Evolutionary conservation across 345 rosid species (phyloP).

Genomic region (Rubroshorea leprosula): DNA sequence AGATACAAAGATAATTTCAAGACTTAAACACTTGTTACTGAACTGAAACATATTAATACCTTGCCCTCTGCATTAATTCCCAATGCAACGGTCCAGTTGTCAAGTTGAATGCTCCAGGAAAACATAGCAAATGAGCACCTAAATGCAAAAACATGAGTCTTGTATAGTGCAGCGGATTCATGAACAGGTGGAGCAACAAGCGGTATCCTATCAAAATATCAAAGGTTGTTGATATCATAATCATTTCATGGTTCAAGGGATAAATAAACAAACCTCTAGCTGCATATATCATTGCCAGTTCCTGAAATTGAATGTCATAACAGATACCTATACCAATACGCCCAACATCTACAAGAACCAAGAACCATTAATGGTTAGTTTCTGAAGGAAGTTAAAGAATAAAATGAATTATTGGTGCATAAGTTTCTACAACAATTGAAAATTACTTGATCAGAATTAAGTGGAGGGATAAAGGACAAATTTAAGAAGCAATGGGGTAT

Average conservation of each 20-base stretch:
- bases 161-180: constrained; percentile 9
- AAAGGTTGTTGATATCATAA: too few relatives aligned
- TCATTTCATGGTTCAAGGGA: neutral
- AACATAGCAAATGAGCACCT: constrained; percentile 96
- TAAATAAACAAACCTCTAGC: constrained; percentile 58
- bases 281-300: constrained; percentile 87
- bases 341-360: constrained; percentile 70
- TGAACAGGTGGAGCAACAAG: neutral
- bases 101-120: constrained; percentile 97
- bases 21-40: neutral
- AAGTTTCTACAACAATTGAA: too few relatives aligned
- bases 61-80: constrained; percentile 88
- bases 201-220: neutral
- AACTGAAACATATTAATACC: constrained; percentile 33
- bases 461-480: neutral
- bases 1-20: neutral
- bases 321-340: constrained; percentile 92
- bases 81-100: constrained; percentile 94
- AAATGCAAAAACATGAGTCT: constrained; percentile 20
- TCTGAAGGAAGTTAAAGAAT: too few relatives aligned
- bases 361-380: too few relatives aligned
- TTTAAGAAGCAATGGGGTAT: neutral
- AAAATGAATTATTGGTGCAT: too few relatives aligned
- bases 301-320: constrained; percentile 82
- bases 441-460: too few relatives aligned